Conservation (phyloP, 345 rosid species). For the Dipteronia dyeriana region DNA sequence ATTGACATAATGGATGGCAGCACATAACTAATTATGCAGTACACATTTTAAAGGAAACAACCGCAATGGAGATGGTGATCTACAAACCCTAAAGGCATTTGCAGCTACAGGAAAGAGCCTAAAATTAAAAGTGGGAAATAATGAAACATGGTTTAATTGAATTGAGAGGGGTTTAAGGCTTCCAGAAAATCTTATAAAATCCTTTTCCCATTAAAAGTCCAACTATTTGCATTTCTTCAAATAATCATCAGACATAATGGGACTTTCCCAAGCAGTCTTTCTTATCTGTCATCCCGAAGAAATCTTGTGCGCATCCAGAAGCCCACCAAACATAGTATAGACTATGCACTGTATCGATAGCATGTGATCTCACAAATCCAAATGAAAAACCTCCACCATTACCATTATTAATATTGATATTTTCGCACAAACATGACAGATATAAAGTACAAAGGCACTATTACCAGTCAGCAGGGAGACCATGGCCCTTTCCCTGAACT, state of each 20-base stretch:
- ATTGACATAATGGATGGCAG: neutral
- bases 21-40: neutral
- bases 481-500: constrained; percentile 88
- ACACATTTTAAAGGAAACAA: neutral
- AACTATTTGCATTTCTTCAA: neutral
- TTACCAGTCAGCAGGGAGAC: constrained; percentile 89
- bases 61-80: neutral
- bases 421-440: constrained; percentile 10
- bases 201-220: neutral
- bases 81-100: neutral
- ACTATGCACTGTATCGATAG: neutral
- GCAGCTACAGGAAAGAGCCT: neutral
- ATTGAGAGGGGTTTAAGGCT: neutral
- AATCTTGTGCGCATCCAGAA: neutral
- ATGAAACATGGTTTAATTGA: neutral
- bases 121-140: neutral
- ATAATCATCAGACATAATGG: neutral
- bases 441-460: constrained; percentile 4
- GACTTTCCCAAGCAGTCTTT: neutral
- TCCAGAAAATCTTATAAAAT: neutral
- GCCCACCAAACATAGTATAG: neutral
- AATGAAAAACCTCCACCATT: neutral
- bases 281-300: neutral
- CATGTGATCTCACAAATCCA: neutral
- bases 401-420: neutral